Evolutionary conservation across 805 yeast genomes (phyloP), one percentile per base, ranked within the genome.

Genomic region (Saturnispora sanitii): DNA sequence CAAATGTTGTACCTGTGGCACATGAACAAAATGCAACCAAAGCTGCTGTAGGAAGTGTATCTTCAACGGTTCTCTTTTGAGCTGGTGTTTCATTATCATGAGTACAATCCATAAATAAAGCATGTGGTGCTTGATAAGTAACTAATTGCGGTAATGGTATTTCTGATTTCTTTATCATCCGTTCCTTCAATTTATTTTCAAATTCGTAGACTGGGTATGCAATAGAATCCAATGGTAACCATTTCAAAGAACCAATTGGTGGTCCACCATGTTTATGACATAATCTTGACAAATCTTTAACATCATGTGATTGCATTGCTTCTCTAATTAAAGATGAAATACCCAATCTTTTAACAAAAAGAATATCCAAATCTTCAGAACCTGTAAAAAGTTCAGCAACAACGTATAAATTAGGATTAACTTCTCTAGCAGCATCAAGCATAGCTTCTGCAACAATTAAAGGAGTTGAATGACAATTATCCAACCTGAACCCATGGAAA

Each of bases 401-500:
- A 22, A 90, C 87, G 53, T 90, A 90, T 22, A 90, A 62, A 51
- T 90, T 78, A 2, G 95, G 94, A 48, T 90, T 82, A 22, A 78
- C 80, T 31, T 66, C 65, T 57, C 98, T 77, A 0, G 98, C 98
- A 41, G 80, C 77, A 60, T 88, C 97, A 39, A 90, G 67, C 49
- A 88, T 70, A 38, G 77, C 76, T 56, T 86, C 94, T 30, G 95
- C 98, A 28, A 92, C 97, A 60, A 86, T 95, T 27, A 90, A 54
- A 12, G 98, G 98, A 0, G 98, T 90, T 0, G 96, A 87, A 57
- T 92, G 97, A 54, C 96, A 86, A 54, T 90, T 90, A 58, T 90
- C 98, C 44, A 90, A 81, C 54, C 98, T 74, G 55, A 90, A 82
- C 2, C 96, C 97, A 54, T 79, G 75, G 55, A 90, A 90, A 7